Conservation (phyloP, 2,329 filamentous ascomycete species). For the Microsporum canis region DNA sequence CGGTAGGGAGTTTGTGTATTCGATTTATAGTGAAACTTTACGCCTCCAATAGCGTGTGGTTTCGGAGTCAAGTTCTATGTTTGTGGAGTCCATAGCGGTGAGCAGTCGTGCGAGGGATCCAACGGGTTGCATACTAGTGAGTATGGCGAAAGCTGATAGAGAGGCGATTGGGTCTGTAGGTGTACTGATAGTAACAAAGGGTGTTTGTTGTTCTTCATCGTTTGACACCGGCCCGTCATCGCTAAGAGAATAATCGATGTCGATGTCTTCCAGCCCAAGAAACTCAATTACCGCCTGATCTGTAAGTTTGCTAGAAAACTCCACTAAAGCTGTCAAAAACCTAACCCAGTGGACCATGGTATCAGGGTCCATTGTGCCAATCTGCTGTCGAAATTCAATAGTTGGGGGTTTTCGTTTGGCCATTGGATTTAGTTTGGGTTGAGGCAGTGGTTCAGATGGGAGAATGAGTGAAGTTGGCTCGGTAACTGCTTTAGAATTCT, state of each 20-base stretch:
- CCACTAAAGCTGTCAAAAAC: constrained; percentile 11
- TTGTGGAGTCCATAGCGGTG: constrained; percentile 9
- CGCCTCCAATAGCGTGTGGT: constrained; percentile 11
- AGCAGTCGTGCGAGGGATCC: constrained; percentile 12
- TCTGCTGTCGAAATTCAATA: constrained; percentile 13
- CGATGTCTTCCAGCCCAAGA: constrained; percentile 10
- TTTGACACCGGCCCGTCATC: not conserved
- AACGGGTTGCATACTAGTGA: constrained; percentile 8
- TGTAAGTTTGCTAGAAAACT: constrained; percentile 10
- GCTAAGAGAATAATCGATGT: not conserved
- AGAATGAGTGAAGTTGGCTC: not conserved
- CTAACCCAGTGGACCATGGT: constrained; percentile 13
- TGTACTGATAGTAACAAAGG: not conserved
- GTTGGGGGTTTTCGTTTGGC: constrained; percentile 12
- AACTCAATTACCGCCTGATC: constrained; percentile 9
- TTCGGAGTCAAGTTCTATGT: constrained; percentile 10
- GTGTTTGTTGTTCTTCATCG: not conserved
- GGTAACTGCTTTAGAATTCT: not conserved
- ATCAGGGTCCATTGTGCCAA: constrained; percentile 12
- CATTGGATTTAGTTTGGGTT: not conserved
- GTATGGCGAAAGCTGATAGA: constrained; percentile 6
- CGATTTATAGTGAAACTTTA: not conserved
- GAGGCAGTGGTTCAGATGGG: not conserved
- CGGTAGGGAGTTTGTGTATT: not conserved
- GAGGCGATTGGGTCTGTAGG: not conserved